Evolutionary conservation across 2,329 filamentous ascomycete species (phyloP).

Genomic region (Simplicillium sp.): DNA sequence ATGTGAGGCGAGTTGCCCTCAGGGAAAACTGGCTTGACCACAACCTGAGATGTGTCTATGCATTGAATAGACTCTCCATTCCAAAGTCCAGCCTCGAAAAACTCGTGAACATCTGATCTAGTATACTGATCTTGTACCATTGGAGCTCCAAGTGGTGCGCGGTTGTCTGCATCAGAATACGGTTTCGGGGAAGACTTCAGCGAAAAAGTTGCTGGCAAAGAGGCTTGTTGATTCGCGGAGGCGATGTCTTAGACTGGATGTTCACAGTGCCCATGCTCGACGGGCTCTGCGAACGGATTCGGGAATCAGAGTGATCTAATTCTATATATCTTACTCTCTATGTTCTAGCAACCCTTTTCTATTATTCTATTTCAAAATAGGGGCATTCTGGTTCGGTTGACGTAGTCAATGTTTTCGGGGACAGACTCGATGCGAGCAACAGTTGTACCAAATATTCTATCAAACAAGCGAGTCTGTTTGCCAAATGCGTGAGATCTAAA

Average conservation of each 20-base stretch:
- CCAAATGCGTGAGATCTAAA: constrained; percentile 20
- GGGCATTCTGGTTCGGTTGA: not conserved
- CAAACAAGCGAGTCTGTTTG: constrained; percentile 26
- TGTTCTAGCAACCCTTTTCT: too few relatives aligned
- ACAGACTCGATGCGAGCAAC: constrained; percentile 22
- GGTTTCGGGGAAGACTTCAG: not conserved
- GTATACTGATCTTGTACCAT: not conserved
- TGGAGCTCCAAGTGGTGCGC: not conserved
- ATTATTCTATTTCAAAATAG: not conserved
- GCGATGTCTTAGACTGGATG: not conserved
- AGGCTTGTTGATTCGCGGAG: not conserved
- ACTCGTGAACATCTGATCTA: not conserved
- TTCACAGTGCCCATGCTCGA: not conserved
- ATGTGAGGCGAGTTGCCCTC: not conserved
- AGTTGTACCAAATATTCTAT: constrained; percentile 24
- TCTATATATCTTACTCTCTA: too few relatives aligned
- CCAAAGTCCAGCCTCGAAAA: constrained; percentile 1
- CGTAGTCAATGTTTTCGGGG: constrained; percentile 19
- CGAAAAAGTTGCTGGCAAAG: not conserved
- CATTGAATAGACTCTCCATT: not conserved
- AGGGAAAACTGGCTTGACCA: not conserved
- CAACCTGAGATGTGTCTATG: not conserved
- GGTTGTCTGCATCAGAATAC: not conserved
- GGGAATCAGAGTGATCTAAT: too few relatives aligned
- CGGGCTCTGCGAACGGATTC: not conserved